These are phyloP conservation scores for Cystobasidium pallidum DNA, from an alignment of 1,284 basidiomycete species.

Conservation along the genomic window DNA sequence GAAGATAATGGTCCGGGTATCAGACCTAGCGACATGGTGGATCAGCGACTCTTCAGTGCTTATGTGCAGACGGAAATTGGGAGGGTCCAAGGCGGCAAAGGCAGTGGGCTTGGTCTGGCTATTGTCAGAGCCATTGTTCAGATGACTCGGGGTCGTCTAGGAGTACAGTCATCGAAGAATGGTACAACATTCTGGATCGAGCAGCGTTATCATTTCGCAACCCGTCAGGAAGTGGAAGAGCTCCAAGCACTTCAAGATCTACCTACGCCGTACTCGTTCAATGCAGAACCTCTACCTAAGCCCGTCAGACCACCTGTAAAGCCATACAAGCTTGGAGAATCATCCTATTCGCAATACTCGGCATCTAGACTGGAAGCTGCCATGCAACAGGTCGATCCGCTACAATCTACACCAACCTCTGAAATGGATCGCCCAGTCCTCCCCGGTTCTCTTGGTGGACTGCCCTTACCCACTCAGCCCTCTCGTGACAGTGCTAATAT, in stretches of 20 bases:
- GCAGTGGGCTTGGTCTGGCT: constrained; percentile 65
- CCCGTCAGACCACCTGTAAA: constrained; percentile 39
- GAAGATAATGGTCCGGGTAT: constrained; percentile 42
- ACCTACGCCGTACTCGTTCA: constrained; percentile 18
- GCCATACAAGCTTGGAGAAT: constrained; percentile 38
- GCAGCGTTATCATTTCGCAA: constrained; percentile 44
- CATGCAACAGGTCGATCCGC: background rate
- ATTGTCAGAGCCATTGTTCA: constrained; percentile 82
- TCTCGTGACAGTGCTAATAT: background rate
- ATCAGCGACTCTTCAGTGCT: constrained; percentile 36
- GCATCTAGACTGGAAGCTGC: constrained; percentile 21
- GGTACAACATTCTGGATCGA: constrained; percentile 75
- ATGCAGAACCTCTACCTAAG: constrained; percentile 17
- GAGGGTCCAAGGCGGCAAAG: constrained; percentile 65
- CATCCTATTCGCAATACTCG: constrained; percentile 39
- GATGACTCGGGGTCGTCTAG: constrained; percentile 75
- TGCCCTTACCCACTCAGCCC: constrained; percentile 1
- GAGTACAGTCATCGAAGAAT: constrained; percentile 60
- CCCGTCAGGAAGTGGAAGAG: constrained; percentile 19
- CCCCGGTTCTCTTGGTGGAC: background rate
- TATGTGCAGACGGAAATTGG: constrained; percentile 62
- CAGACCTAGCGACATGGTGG: constrained; percentile 35
- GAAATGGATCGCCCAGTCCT: constrained; percentile 27
- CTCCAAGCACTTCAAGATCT: constrained; percentile 20
- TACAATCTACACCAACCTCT: constrained; percentile 11